Evolutionary conservation across 2,329 filamentous ascomycete genomes (phyloP), one percentile per base, ranked within the genome.

Genomic region (Apiospora arundinis): DNA sequence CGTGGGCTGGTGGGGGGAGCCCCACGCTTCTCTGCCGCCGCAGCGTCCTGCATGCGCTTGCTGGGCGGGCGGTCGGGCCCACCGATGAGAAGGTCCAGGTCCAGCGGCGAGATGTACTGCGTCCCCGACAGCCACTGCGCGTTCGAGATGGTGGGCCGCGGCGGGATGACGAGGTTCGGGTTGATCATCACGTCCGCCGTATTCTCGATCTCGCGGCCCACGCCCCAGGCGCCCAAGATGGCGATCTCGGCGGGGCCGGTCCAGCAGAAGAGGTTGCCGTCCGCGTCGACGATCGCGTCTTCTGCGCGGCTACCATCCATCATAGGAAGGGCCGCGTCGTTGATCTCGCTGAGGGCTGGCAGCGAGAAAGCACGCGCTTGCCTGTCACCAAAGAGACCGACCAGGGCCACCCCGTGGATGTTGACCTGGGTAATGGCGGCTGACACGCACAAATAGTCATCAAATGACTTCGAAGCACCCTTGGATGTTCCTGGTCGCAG

Each of bases 81-180:
- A 68, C 95, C 94, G 72, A 99, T 96, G 1, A 99, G 85, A 2
- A 97, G 83, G 78, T 98, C 96, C 78, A 99, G 90, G 77, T 99
- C 96, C 1, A 91, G 87, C 0, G 94, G 92, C 1, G 94, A 94
- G 65, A 99, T 89, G 76, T 97, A 93, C 81, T 98, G 95, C 1
- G 95, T 98, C 4, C 96, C 96, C 0, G 95, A 93, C 69, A 99
- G 94, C 96, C 96, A 99, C 82, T 98, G 95, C 48, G 99, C 83
- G 77, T 97, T 97, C 25, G 93, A 97, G 72, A 99, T 99, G 0
- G 95, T 97, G 0, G 96, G 96, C 2, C 96, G 90, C 16, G 94
- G 88, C 1, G 95, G 95, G 28, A 93, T 88, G 21, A 88, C 79
- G 0, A 93, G 88, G 71, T 93, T 87, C 0, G 93, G 91, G 79